Conservation (phyloP, 345 rosid genomes). For the Corchorus olitorius region DNA sequence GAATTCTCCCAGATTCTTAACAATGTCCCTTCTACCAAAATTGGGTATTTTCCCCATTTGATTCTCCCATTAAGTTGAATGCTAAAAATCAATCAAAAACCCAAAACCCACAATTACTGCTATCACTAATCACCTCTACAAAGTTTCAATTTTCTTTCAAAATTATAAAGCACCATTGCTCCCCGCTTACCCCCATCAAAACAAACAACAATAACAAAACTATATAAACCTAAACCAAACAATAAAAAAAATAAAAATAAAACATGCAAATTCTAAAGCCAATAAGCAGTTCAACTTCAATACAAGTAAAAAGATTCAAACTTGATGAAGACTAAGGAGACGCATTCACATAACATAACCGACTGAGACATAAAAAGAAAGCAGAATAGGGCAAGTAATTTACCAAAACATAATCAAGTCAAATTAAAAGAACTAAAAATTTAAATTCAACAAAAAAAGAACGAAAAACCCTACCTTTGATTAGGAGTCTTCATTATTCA, state of each 20-base stretch:
- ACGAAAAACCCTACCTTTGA: background rate
- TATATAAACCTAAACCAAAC: background rate
- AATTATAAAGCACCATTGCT: constrained; percentile 2
- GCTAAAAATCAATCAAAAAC: constrained; percentile 10
- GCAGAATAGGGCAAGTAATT: background rate
- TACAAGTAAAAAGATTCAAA: background rate
- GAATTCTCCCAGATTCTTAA: background rate
- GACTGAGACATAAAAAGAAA: background rate
- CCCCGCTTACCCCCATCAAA: background rate
- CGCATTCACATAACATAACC: background rate
- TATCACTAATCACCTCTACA: background rate
- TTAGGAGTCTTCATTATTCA: background rate
- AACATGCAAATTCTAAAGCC: background rate
- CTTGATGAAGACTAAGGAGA: background rate
- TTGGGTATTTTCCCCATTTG: background rate
- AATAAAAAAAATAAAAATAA: background rate
- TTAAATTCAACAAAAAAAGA: background rate
- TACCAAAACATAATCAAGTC: constrained; percentile 3
- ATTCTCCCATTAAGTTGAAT: background rate
- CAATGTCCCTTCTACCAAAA: background rate
- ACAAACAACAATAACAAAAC: background rate
- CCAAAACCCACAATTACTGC: background rate
- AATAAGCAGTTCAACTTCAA: background rate
- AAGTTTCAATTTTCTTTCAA: background rate
- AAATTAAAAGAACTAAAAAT: background rate